phyloP scores from a whole-genome alignment of 2,329 filamentous ascomycete species.

The Didymella sp. region DNA sequence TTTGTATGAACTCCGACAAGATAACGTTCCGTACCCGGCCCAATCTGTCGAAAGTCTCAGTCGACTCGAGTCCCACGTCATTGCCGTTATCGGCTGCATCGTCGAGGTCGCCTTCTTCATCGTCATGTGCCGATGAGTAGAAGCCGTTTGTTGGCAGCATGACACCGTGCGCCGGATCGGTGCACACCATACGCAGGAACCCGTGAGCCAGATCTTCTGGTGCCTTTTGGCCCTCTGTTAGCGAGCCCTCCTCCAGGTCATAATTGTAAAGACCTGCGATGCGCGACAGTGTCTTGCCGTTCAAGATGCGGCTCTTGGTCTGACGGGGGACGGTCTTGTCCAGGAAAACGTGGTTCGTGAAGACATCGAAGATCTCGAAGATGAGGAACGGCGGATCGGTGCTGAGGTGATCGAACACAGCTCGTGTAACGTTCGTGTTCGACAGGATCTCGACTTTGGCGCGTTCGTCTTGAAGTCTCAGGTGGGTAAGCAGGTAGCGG shows the following conservation, averaged over 20 bases:
- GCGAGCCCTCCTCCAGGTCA: constrained; percentile 55
- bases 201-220: constrained; percentile 75
- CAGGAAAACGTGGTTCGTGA: constrained; percentile 74
- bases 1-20: constrained; percentile 78
- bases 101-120: constrained; percentile 55
- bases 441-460: constrained; percentile 83
- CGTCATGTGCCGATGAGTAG: constrained; percentile 75
- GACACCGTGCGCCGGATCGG: constrained; percentile 73
- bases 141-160: constrained; percentile 80
- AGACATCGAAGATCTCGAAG: constrained; percentile 72
- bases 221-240: constrained; percentile 56
- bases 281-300: constrained; percentile 73
- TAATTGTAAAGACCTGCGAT: constrained; percentile 57
- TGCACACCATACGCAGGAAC: constrained; percentile 78
- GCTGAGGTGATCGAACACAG: constrained; percentile 77
- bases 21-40: constrained; percentile 80
- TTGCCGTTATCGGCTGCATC: constrained; percentile 58
- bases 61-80: constrained; percentile 71
- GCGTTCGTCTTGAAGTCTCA: constrained; percentile 78
- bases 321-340: constrained; percentile 76
- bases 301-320: constrained; percentile 78
- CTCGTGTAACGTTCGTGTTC: constrained; percentile 71
- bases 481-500: constrained; percentile 77
- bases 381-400: constrained; percentile 80
- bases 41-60: constrained; percentile 73